phyloP scores from a whole-genome alignment of 306 rosid species.

The Cucurbita moschata region DNA sequence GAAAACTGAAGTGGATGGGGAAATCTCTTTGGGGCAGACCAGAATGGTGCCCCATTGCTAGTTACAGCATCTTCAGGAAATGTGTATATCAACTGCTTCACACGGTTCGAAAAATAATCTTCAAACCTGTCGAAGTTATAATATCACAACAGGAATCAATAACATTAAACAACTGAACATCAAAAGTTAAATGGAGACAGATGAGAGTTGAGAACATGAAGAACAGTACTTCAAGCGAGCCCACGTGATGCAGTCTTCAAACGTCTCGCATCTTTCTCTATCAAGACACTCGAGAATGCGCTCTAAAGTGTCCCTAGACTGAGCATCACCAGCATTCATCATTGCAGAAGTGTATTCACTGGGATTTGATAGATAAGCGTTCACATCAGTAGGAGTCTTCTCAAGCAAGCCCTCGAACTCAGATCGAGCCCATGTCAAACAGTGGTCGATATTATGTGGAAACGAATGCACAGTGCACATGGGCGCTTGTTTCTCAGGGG shows the following conservation, averaged over 20 bases:
- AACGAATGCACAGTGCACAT: constrained; percentile 99
- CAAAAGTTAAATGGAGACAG: neutral
- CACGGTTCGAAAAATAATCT: constrained; percentile 76
- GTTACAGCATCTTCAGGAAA: constrained; percentile 95
- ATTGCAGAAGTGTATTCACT: constrained; percentile 51
- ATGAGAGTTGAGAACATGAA: neutral
- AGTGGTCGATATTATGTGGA: constrained; percentile 95
- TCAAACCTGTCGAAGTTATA: constrained; percentile 51
- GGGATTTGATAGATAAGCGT: constrained; percentile 68
- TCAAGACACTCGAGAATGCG: constrained; percentile 87
- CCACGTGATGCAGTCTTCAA: constrained; percentile 84
- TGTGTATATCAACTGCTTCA: constrained; percentile 81
- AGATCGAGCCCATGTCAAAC: constrained; percentile 99
- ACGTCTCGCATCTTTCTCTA: constrained; percentile 61
- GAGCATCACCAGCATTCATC: constrained; percentile 94
- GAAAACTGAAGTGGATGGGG: constrained; percentile 83
- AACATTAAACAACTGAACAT: neutral
- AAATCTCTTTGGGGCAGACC: constrained; percentile 98
- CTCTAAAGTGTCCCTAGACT: constrained; percentile 90
- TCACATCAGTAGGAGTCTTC: constrained; percentile 94
- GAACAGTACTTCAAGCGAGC: constrained; percentile 67
- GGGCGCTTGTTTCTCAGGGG: constrained; percentile 98
- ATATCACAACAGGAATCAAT: constrained; percentile 2
- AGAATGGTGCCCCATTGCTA: constrained; percentile 86
- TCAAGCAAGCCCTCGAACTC: constrained; percentile 96